Conservation (phyloP, 2,329 filamentous ascomycete genomes). For the Ilyonectria destructans region DNA sequence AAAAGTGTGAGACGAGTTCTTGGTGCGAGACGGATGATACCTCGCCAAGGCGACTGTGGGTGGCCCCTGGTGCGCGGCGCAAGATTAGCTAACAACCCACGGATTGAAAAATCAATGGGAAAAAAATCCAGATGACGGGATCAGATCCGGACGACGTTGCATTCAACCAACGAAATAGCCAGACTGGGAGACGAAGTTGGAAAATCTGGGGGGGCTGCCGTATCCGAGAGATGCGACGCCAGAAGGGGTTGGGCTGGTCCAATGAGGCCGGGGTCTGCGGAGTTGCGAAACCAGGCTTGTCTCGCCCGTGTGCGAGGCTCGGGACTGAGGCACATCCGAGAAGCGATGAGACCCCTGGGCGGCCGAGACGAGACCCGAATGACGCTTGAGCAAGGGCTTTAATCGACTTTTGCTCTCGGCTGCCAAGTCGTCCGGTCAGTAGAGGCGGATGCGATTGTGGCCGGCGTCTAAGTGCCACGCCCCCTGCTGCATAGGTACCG, state of each 20-base stretch:
- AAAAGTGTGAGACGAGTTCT: neutral
- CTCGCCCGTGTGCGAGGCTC: conserved; percentile 34
- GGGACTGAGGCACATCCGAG: conserved; percentile 46
- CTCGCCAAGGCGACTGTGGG: neutral
- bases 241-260: conserved; percentile 7
- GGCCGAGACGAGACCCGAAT: conserved; percentile 33
- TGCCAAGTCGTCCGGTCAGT: conserved; percentile 15
- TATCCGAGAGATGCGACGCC: conserved; percentile 1
- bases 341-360: conserved; percentile 14
- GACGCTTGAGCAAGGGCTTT: conserved; percentile 22
- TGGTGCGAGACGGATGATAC: neutral
- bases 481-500: neutral
- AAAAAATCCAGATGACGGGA: neutral
- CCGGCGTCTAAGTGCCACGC: neutral
- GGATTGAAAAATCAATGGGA: neutral
- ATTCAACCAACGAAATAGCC: neutral
- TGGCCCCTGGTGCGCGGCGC: neutral
- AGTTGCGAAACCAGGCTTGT: conserved; percentile 42
- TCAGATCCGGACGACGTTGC: neutral
- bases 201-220: conserved; percentile 2
- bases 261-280: neutral
- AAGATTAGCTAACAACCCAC: neutral
- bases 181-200: neutral
- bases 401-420: conserved; percentile 16
- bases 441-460: neutral